Evolutionary conservation across 768 basidiomycete genomes (phyloP), one percentile per base, ranked within the genome.

Genomic region (Collybia sp.): DNA sequence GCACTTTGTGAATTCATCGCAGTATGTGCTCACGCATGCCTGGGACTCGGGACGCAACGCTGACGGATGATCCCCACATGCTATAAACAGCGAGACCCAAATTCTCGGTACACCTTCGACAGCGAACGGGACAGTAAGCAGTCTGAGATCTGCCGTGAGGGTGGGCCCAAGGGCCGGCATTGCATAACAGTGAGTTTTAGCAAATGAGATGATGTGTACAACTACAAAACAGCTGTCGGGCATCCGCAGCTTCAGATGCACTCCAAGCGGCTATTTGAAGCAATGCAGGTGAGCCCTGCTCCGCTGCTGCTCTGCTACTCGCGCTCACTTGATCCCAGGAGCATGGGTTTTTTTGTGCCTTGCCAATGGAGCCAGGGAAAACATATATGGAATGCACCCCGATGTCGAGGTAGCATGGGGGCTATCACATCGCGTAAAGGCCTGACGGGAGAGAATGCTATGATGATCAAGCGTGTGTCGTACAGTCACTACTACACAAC

Each of bases 311-410:
- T 42, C 38, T 39, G 30, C 42, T 30, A n/a, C 37, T 9, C n/a
- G 38, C 15, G n/a, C 35, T 35, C 4, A 18, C 19, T 42, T 10
- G 17, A 12, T 19, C 18, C 30, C 47, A 88, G 84, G 71, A 74
- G 11, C 68, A 75, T 43, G 83, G 81, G 12, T 85, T 87, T 62
- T 88, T 77, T 61, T 87, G 83, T 58, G 74, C 80, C 2, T 60
- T 84, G 39, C 82, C 84, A 12, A 79, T 79, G 57, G 79, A 88
- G 57, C 85, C 83, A 6, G 59, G 66, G 44, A 73, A 70, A 60
- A 83, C 82, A 17, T 67, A 88, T 52, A 83, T 87, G 67, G 77
- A 83, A 53, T 88, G 84, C 64, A 82, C 66, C 55, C 83, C 74
- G n/a, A 63, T 87, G 52, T 78, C 77, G 45, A 71, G 75, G 51